A percentile compares a stretch with the other conserved stretches of the same genome.
phyloP scores from a whole-genome alignment of 805 yeast genomes.

The Lachancea fermentati region DNA sequence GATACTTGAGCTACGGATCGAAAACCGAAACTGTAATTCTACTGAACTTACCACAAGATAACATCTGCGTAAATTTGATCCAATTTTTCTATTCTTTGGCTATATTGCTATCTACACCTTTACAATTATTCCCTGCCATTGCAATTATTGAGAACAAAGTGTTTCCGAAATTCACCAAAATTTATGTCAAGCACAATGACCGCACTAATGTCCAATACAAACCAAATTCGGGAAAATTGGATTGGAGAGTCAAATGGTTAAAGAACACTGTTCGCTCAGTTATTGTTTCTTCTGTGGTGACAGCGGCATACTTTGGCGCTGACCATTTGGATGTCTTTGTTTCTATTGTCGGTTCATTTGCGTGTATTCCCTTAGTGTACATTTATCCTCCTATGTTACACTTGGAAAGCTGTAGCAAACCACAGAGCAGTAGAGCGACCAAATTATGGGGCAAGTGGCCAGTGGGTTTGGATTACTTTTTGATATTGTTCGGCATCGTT shows the following conservation, averaged over 20 bases:
- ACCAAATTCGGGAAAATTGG: conserved; percentile 49
- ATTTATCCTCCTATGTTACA: conserved; percentile 82
- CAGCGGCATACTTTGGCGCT: conserved; percentile 63
- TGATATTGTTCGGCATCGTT: conserved; percentile 51
- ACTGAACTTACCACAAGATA: conserved; percentile 63
- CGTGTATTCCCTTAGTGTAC: conserved; percentile 80
- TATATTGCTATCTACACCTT: conserved; percentile 71
- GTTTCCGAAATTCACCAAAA: conserved; percentile 37
- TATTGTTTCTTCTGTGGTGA: conserved; percentile 49
- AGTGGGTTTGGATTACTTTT: conserved; percentile 40
- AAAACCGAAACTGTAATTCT: conserved; percentile 62
- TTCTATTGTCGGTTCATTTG: conserved; percentile 77
- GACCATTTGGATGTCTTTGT: conserved; percentile 67
- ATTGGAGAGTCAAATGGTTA: conserved; percentile 52
- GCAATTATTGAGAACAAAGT: conserved; percentile 62
- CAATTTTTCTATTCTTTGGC: conserved; percentile 73
- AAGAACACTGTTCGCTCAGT: conserved; percentile 54
- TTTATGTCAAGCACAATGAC: conserved; percentile 14
- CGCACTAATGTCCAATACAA: conserved; percentile 16
- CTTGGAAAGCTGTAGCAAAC: conserved; percentile 43
- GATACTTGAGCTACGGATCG: conserved; percentile 66
- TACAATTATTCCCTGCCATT: conserved; percentile 75
- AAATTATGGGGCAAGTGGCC: conserved; percentile 25
- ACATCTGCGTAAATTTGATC: conserved; percentile 54
- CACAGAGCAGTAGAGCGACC: conserved; percentile 11